phyloP scores from a whole-genome alignment of 768 basidiomycete genomes.

The Psilocybe cyanescens region DNA sequence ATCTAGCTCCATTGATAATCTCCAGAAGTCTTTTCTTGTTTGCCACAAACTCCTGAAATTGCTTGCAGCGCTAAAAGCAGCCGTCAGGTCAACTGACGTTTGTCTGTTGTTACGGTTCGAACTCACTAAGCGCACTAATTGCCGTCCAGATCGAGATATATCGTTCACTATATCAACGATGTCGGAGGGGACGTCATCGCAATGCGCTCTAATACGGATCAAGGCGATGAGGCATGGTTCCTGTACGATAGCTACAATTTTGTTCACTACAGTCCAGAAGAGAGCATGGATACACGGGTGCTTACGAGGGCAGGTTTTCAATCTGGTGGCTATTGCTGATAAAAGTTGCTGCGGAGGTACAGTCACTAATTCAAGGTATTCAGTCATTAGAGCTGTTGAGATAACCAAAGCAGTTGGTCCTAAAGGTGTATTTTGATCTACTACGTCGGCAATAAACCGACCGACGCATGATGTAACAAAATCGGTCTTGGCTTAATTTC shows the following conservation, averaged over 20 bases:
- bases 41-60: conserved; percentile 57
- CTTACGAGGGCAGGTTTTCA: conserved; percentile 25
- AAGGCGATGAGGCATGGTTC: conserved; percentile 76
- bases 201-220: conserved; percentile 66
- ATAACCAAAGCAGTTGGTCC: conserved; percentile 70
- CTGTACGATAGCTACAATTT: conserved; percentile 64
- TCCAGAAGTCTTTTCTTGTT: conserved; percentile 48
- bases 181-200: conserved; percentile 51
- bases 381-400: conserved; percentile 68
- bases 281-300: neutral
- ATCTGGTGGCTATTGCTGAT: conserved; percentile 36
- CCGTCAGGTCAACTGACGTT: conserved; percentile 9
- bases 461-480: conserved; percentile 35
- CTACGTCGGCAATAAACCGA: conserved; percentile 43
- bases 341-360: conserved; percentile 48
- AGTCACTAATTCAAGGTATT: conserved; percentile 48
- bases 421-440: conserved; percentile 36
- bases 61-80: conserved; percentile 63
- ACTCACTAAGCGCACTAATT: conserved; percentile 63
- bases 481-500: conserved; percentile 9
- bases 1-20: conserved; percentile 50
- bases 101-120: neutral
- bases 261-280: conserved; percentile 1
- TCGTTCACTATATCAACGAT: conserved; percentile 45
- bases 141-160: conserved; percentile 46